phyloP scores from a whole-genome alignment of 192 early-diverging fungal genomes.

The Backusella westeae region DNA sequence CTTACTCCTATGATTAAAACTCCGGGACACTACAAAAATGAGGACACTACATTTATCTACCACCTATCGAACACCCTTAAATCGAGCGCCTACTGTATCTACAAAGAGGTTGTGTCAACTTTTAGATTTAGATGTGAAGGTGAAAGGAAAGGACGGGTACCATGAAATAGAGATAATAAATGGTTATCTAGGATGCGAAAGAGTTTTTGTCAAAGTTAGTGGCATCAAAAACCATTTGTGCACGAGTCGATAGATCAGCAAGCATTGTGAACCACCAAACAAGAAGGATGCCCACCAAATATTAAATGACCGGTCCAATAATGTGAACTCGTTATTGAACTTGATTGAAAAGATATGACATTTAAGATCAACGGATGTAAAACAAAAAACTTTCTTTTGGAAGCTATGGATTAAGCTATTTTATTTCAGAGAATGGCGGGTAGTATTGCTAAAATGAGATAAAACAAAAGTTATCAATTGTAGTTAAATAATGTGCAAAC shows the following conservation, averaged over 20 bases:
- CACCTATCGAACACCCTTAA: no score
- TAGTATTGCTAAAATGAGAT: no score
- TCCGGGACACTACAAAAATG: no score
- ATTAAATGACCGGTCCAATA: constrained; percentile 90
- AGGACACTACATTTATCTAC: no score
- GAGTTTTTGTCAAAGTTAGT: constrained; percentile 91
- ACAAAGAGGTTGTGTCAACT: constrained; percentile 84
- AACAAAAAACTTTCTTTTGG: no score
- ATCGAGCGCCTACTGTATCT: no score
- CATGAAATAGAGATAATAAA: constrained; percentile 26
- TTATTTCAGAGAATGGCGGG: no score
- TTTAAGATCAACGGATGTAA: constrained; percentile 75
- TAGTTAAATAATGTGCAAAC: no score
- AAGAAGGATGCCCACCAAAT: constrained; percentile 84
- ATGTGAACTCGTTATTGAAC: constrained; percentile 82
- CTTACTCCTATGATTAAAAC: no score
- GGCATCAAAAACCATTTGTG: constrained; percentile 92
- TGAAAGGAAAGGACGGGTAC: constrained; percentile 23
- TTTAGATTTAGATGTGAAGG: constrained; percentile 61
- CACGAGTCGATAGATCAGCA: constrained; percentile 89
- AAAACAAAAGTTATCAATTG: no score
- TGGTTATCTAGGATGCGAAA: constrained; percentile 69
- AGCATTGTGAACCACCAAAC: constrained; percentile 87
- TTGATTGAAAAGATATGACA: constrained; percentile 96
- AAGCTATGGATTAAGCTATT: no score